phyloP scores from a whole-genome alignment of 176 grass and related monocot genomes.

The Zea luxurians region DNA sequence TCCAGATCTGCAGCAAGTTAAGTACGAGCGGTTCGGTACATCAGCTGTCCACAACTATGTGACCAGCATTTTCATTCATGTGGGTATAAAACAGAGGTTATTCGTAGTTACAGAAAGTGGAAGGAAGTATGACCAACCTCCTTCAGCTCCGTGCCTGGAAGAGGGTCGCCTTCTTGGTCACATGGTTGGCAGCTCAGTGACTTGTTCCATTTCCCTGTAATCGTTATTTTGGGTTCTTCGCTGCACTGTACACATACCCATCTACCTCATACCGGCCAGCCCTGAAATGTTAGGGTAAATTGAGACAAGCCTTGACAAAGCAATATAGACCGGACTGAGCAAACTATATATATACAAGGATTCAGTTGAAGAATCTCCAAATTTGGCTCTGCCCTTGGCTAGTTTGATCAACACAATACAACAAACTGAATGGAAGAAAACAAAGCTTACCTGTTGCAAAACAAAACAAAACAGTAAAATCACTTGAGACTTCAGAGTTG shows the following conservation, averaged over 20 bases:
- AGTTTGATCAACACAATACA: no score
- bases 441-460: no score
- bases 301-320: conserved; percentile 6
- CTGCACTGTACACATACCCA: conserved; percentile 89
- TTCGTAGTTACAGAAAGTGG: background rate
- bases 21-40: background rate
- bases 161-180: conserved; percentile 89
- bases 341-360: background rate
- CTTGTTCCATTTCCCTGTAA: conserved; percentile 90
- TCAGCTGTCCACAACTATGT: background rate
- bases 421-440: no score
- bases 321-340: conserved; percentile 6
- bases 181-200: conserved; percentile 89
- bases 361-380: no score
- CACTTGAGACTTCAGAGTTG: no score
- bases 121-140: conserved; percentile 49
- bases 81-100: conserved; percentile 1
- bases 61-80: background rate
- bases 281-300: conserved; percentile 46
- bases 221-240: conserved; percentile 87
- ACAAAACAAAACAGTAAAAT: no score
- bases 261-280: conserved; percentile 89
- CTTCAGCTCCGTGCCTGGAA: conserved; percentile 73
- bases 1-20: conserved; percentile 60
- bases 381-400: no score